These are phyloP conservation scores for Lichtheimia hyalospora DNA, from an alignment of 371 early-diverging fungal species.

Conservation along the genomic window DNA sequence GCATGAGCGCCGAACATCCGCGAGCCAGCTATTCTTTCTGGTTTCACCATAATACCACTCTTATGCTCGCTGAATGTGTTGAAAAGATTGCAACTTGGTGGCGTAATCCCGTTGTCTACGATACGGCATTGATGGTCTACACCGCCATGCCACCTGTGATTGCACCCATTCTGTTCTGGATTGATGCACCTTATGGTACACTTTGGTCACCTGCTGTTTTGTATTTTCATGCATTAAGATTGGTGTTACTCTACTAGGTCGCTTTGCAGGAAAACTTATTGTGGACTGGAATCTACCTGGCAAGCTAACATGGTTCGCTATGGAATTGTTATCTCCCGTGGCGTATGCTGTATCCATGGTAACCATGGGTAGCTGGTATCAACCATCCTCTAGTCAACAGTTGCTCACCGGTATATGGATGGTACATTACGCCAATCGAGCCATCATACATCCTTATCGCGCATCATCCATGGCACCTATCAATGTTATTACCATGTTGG, in stretches of 20 bases:
- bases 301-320: slow-evolving; percentile 38
- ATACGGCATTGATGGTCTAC: slow-evolving; percentile 10
- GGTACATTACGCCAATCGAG: slow-evolving; percentile 60
- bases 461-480: slow-evolving; percentile 54
- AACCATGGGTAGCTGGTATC: neutral
- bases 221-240: too few relatives aligned
- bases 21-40: too few relatives aligned
- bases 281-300: slow-evolving; percentile 25
- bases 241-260: slow-evolving; percentile 2
- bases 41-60: too few relatives aligned
- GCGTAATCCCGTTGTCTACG: slow-evolving; percentile 14
- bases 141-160: slow-evolving; percentile 5
- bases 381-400: slow-evolving; percentile 25
- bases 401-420: slow-evolving; percentile 44
- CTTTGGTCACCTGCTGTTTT: neutral
- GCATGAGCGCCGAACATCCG: too few relatives aligned
- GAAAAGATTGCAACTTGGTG: slow-evolving; percentile 6
- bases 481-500: slow-evolving; percentile 24
- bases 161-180: slow-evolving; percentile 10
- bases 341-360: slow-evolving; percentile 20
- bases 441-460: slow-evolving; percentile 54
- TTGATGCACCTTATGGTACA: slow-evolving; percentile 30
- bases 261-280: slow-evolving; percentile 8
- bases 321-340: slow-evolving; percentile 43
- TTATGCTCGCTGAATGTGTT: slow-evolving; percentile 4